Evolutionary conservation across 805 yeast species (phyloP).

Genomic region (Pichia thaimueangensis): DNA sequence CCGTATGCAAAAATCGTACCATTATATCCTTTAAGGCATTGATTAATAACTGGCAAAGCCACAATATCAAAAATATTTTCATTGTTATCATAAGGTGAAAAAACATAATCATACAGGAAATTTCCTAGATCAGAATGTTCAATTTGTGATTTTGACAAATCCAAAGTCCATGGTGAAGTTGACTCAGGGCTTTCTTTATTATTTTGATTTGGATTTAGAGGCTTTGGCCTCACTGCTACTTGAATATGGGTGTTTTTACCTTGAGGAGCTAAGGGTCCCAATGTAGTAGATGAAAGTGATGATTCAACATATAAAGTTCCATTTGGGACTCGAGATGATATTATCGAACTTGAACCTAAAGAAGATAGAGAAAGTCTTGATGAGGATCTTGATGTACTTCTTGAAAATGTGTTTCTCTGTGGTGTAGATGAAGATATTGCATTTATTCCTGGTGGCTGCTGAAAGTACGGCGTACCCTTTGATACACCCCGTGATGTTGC

Average conservation of each 20-base stretch:
- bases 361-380: slow-evolving; percentile 9
- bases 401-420: slow-evolving; percentile 1
- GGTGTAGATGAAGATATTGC: slow-evolving; percentile 1
- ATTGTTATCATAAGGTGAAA: slow-evolving; percentile 50
- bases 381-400: slow-evolving; percentile 13
- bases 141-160: slow-evolving; percentile 39
- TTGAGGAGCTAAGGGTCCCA: neutral
- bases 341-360: slow-evolving; percentile 7
- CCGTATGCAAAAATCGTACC: slow-evolving; percentile 93
- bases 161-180: slow-evolving; percentile 35
- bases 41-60: slow-evolving; percentile 48
- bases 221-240: slow-evolving; percentile 76
- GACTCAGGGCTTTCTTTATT: slow-evolving; percentile 9
- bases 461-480: neutral
- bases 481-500: slow-evolving; percentile 1
- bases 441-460: slow-evolving; percentile 2
- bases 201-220: slow-evolving; percentile 29
- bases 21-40: slow-evolving; percentile 67
- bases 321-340: slow-evolving; percentile 2
- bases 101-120: slow-evolving; percentile 76
- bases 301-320: slow-evolving; percentile 5
- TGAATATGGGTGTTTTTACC: slow-evolving; percentile 35
- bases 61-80: slow-evolving; percentile 50
- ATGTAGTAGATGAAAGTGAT: slow-evolving; percentile 30
- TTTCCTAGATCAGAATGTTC: slow-evolving; percentile 51